A percentile compares a stretch with the other conserved stretches of the same genome.
phyloP scores from a whole-genome alignment of 2,329 filamentous ascomycete genomes.

The Cephalotrichum gorgonifer region DNA sequence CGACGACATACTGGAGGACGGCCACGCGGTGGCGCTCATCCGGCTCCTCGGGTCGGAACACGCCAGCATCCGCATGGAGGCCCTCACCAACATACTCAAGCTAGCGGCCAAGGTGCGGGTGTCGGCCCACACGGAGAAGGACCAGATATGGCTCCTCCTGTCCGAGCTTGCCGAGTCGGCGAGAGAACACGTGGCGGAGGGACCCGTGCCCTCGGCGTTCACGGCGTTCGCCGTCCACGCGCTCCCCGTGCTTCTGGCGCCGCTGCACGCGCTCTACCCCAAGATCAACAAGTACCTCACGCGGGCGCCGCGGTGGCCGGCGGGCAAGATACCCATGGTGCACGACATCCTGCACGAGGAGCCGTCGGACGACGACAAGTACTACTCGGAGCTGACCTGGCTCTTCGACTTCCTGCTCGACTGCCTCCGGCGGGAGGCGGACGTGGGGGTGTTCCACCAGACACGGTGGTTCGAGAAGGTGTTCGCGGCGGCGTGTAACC shows the following conservation, averaged over 20 bases:
- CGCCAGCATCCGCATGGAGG: slow-evolving; percentile 68
- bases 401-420: slow-evolving; percentile 61
- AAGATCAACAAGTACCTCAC: slow-evolving; percentile 82
- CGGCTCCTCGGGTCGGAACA: slow-evolving; percentile 68
- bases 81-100: slow-evolving; percentile 58
- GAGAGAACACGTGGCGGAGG: slow-evolving; percentile 37
- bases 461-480: slow-evolving; percentile 65
- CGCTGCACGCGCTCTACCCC: slow-evolving; percentile 71
- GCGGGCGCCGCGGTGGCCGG: slow-evolving; percentile 64
- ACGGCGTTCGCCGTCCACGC: slow-evolving; percentile 65
- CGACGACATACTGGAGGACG: slow-evolving; percentile 71
- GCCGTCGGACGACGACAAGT: slow-evolving; percentile 61
- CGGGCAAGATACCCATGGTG: slow-evolving; percentile 63
- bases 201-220: slow-evolving; percentile 60
- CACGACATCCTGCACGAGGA: slow-evolving; percentile 51
- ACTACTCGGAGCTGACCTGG: slow-evolving; percentile 66
- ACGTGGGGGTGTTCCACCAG: slow-evolving; percentile 51
- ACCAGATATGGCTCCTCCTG: slow-evolving; percentile 69
- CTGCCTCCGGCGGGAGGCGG: slow-evolving; percentile 47
- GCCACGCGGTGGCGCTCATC: slow-evolving; percentile 58
- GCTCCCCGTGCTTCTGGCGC: slow-evolving; percentile 61
- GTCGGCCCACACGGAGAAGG: slow-evolving; percentile 64
- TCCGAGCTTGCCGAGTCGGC: slow-evolving; percentile 73
- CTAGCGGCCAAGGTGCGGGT: slow-evolving; percentile 52
- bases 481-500: slow-evolving; percentile 57